Evolutionary conservation across 441 rosid genomes (phyloP), one percentile per base, ranked within the genome.

Genomic region (Biscutella auriculata): DNA sequence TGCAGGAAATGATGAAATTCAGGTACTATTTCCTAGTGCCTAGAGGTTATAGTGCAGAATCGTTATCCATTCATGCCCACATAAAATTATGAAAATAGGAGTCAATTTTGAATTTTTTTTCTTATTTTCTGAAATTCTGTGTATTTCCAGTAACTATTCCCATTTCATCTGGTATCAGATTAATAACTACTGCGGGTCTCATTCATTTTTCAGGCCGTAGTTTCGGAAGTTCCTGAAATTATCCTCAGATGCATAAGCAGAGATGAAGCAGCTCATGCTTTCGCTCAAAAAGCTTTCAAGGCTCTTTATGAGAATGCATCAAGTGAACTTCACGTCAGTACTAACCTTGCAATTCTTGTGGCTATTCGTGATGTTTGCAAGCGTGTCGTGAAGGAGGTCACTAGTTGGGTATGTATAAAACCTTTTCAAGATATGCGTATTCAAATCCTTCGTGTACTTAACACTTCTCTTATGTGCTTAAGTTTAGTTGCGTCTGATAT

Each of bases 191-290:
- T 59, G 30, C 17, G 15, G 12, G 6, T 47, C 46, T 45, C 27
- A 30, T 53, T 71, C 29, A 8, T 25, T 28, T 62, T 57, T 39
- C 78, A 94, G 97, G 92, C 82, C 32, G 68, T 87, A 47, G 73
- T 90, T 69, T 66, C 92, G 42, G 97, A 87, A 76, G 94, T 94
- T 76, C 95, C 96, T 73, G 97, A 94, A 60, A 90, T 94, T 66
- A 84, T 94, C 72, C 89, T 87, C 17, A 77, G 97, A 72, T 94
- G 99, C 74, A 73, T 85, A 26, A 87, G 95, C 67, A 83, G 94
- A 69, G 99, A 94, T 68, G 97, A 90, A 76, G 99, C 97, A 60
- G 97, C 99, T 40, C 68, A 82, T 63, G 96, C 99, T 67, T 91
- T 94, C 25, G 96, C 99, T 46, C 99, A 90, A 72, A 94, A 83